phyloP scores from a whole-genome alignment of 129 eudicot genomes.

The Artemisia argyi region DNA sequence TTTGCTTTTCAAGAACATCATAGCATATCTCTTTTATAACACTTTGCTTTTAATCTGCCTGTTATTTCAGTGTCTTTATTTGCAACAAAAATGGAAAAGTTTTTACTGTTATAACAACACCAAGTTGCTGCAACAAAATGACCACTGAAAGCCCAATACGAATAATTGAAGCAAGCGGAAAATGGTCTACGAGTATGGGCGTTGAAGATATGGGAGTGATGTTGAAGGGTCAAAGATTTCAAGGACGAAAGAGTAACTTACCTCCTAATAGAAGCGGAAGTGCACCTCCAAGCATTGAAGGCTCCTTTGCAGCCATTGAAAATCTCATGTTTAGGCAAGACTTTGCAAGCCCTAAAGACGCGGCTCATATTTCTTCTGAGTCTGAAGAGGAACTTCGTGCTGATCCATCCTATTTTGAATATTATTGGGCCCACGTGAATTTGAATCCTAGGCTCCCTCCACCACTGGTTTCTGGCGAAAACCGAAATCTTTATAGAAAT shows the following conservation, averaged over 20 bases:
- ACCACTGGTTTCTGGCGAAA: constrained; percentile 36
- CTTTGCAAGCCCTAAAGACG: constrained; percentile 16
- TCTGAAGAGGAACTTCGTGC: constrained; percentile 46
- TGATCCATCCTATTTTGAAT: constrained; percentile 41
- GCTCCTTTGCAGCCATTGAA: constrained; percentile 65
- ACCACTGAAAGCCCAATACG: constrained; percentile 73
- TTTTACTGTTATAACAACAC: constrained; percentile 17
- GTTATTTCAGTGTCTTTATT: not conserved
- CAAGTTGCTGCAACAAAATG: constrained; percentile 36
- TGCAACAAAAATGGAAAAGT: constrained; percentile 19
- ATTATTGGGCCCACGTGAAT: constrained; percentile 38
- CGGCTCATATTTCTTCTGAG: constrained; percentile 11
- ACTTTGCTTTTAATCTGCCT: not conserved
- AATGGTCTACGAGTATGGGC: constrained; percentile 56
- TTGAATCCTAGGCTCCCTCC: constrained; percentile 44
- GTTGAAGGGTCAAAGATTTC: constrained; percentile 43
- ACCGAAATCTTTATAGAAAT: constrained; percentile 27
- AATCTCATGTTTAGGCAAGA: constrained; percentile 44
- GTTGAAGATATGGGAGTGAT: constrained; percentile 54
- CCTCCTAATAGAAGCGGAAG: constrained; percentile 68
- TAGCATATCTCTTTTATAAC: constrained; percentile 9
- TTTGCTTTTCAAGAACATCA: constrained; percentile 5
- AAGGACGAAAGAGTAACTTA: constrained; percentile 33
- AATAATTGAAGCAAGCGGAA: constrained; percentile 43
- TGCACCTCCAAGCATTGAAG: constrained; percentile 88